Evolutionary conservation across 1,139 yeast genomes (phyloP).

Genomic region (Taphrina deformans): DNA sequence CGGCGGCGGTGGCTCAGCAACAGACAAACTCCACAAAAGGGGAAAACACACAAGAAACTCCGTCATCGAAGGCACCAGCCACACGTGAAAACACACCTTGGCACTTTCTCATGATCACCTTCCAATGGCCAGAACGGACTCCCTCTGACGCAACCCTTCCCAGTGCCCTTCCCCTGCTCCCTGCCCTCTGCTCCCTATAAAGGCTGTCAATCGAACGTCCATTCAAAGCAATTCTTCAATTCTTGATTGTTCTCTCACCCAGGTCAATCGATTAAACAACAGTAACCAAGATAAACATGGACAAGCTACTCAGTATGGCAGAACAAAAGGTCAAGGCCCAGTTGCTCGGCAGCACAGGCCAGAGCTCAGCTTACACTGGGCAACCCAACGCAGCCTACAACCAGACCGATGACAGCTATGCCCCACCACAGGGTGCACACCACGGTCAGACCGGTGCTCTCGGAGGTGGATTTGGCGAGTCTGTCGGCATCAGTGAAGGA

Average conservation of each 20-base stretch:
- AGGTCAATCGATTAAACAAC: background rate
- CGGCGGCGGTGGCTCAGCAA: background rate
- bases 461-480: conserved; percentile 8
- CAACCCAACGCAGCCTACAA: conserved; percentile 12
- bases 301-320: conserved; percentile 8
- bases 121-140: background rate
- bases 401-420: conserved; percentile 8
- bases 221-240: too few species aligned
- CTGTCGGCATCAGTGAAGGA: conserved; percentile 16
- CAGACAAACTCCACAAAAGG: background rate
- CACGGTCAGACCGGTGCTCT: conserved; percentile 11
- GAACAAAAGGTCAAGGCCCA: conserved; percentile 4
- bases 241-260: background rate
- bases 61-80: background rate
- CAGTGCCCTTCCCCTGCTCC: background rate
- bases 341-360: conserved; percentile 8
- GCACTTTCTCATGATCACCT: background rate
- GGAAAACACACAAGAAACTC: background rate
- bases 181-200: background rate
- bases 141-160: conserved; percentile 2
- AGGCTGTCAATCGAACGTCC: background rate
- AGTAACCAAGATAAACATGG: background rate
- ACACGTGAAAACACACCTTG: background rate
- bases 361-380: conserved; percentile 1
- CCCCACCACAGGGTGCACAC: conserved; percentile 1